These are phyloP conservation scores for Pinus tabuliformis DNA, from an alignment of 75 land plant genomes.

Conservation along the genomic window DNA sequence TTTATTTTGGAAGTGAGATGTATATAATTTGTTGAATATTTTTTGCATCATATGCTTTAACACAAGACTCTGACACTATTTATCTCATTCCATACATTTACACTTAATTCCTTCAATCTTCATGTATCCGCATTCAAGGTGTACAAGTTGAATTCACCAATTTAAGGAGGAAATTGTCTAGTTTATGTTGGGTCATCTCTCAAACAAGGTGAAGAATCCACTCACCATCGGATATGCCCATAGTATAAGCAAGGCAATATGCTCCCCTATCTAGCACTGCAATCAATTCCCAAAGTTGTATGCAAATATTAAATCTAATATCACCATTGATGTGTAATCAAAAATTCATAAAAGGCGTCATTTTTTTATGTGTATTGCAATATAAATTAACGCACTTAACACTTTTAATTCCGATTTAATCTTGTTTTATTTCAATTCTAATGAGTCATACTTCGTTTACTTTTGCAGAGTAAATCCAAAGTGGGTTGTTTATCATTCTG, in stretches of 20 bases:
- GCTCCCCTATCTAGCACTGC: neutral
- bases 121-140: too few relatives aligned
- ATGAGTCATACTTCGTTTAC: neutral
- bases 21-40: too few relatives aligned
- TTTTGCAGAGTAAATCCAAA: conserved; percentile 89
- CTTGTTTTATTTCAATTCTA: neutral
- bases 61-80: too few relatives aligned
- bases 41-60: too few relatives aligned
- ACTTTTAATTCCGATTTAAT: neutral
- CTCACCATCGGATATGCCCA: too few relatives aligned
- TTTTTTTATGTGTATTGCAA: neutral
- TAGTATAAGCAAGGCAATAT: neutral
- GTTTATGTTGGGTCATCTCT: too few relatives aligned
- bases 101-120: too few relatives aligned
- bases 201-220: too few relatives aligned
- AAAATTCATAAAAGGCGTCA: neutral
- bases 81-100: too few relatives aligned
- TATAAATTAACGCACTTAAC: neutral
- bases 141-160: too few relatives aligned
- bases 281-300: neutral
- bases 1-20: too few relatives aligned
- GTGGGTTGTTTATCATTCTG: conserved; percentile 86
- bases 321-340: neutral
- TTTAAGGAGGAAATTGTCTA: too few relatives aligned
- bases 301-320: neutral